Conservation (phyloP, 2,329 filamentous ascomycete species). For the Saccharata proteae region DNA sequence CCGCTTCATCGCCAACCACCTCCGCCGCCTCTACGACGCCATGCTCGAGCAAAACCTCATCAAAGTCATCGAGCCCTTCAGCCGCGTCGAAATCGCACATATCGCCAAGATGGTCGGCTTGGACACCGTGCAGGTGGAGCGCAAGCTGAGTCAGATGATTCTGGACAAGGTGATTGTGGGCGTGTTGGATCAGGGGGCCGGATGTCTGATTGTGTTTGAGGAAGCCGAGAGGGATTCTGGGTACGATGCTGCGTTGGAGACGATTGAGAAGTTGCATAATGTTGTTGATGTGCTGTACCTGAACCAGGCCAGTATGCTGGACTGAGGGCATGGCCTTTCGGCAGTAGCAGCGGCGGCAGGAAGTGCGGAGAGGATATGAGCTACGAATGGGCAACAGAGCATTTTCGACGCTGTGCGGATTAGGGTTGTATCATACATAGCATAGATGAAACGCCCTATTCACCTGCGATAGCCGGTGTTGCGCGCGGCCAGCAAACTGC, state of each 20-base stretch:
- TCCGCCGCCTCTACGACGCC: slow-evolving; percentile 89
- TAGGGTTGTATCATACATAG: no score
- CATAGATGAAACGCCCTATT: no score
- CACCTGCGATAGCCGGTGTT: no score
- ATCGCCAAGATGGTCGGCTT: slow-evolving; percentile 96
- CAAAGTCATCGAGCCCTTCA: slow-evolving; percentile 99
- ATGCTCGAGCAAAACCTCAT: slow-evolving; percentile 99
- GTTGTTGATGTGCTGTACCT: slow-evolving; percentile 97
- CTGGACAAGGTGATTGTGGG: slow-evolving; percentile 98
- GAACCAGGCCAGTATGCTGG: slow-evolving; percentile 90
- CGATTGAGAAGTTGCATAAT: slow-evolving; percentile 92
- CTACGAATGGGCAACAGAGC: no score
- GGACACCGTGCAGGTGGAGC: slow-evolving; percentile 92
- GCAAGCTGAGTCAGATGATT: slow-evolving; percentile 99
- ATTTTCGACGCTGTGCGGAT: no score
- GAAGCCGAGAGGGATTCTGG: slow-evolving; percentile 87
- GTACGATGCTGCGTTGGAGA: slow-evolving; percentile 87
- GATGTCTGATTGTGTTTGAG: slow-evolving; percentile 93
- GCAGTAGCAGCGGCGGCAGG: no score
- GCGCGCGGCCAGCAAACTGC: no score
- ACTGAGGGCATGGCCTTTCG: no score
- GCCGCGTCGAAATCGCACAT: slow-evolving; percentile 89
- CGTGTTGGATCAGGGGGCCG: slow-evolving; percentile 92
- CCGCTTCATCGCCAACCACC: slow-evolving; percentile 91
- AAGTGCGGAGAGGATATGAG: no score